Percentiles rank a stretch among this genome's conserved stretches.
These are phyloP conservation scores for Solanum bulbocastanum DNA, from an alignment of 257 asterid genomes.

Conservation along the genomic window DNA sequence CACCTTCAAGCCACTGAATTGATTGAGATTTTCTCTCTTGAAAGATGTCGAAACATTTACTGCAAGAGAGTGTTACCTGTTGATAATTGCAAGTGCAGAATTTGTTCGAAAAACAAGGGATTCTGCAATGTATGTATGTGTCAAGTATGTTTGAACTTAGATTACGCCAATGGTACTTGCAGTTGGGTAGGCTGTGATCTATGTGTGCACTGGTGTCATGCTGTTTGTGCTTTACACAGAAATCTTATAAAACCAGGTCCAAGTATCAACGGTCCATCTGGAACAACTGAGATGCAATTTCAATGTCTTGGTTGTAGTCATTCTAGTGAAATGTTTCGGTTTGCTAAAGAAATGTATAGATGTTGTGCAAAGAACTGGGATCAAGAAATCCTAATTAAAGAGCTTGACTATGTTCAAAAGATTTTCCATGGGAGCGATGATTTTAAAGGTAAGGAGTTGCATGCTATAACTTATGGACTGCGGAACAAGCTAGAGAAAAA, in stretches of 20 bases:
- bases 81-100: conserved; percentile 83
- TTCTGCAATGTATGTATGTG: conserved; percentile 97
- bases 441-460: conserved; percentile 67
- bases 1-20: conserved; percentile 41
- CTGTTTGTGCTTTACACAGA: conserved; percentile 8
- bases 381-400: conserved; percentile 51
- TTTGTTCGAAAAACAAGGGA: conserved; percentile 59
- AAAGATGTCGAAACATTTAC: conserved; percentile 62
- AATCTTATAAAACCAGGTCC: not conserved
- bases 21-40: conserved; percentile 59
- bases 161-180: conserved; percentile 74
- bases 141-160: conserved; percentile 78
- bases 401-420: conserved; percentile 74
- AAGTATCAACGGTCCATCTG: conserved; percentile 45
- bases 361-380: conserved; percentile 77
- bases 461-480: conserved; percentile 62
- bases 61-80: conserved; percentile 73
- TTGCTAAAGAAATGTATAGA: conserved; percentile 71
- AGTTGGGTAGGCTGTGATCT: conserved; percentile 98
- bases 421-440: conserved; percentile 70
- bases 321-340: conserved; percentile 91
- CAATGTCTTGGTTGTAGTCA: conserved; percentile 82
- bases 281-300: conserved; percentile 77
- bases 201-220: conserved; percentile 61
- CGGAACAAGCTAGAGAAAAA: conserved; percentile 50